Evolutionary conservation across 768 basidiomycete genomes (phyloP), one percentile per base, ranked within the genome.

Genomic region (Naematelia aurantialba): DNA sequence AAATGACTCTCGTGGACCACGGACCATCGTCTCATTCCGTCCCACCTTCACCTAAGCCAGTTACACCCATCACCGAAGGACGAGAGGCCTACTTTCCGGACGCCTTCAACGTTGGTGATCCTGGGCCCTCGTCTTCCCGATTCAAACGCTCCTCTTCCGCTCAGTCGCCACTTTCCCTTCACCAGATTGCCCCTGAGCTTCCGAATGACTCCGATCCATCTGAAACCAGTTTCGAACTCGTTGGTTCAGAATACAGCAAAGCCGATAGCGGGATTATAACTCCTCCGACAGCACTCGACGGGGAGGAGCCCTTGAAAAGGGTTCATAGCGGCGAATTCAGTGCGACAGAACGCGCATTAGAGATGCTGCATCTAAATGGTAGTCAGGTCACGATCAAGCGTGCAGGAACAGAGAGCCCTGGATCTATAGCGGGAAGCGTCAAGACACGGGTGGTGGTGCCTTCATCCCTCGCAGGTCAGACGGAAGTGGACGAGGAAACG

Each of bases 311-410:
- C 30, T 42, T 63, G n/a, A 45, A 66, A 58, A 47, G 55, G 45
- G 34, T 54, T 0, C 58, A 66, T 56, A 61, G 63, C 44, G 53
- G 59, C 22, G 63, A 66, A 51, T 65, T 56, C 54, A 70, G 71
- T 42, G 59, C 52, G 14, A 65, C 68, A 5, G 65, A 70, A 29
- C 56, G 63, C 30, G 57, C 51, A 1, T 45, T 74, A 13, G 67
- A 70, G 46, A 39, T 70, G 17, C 45, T 72, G 12, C 78, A 76
- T 59, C 62, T 65, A 1, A 76, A 75, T 55, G 63, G 55, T n/a
- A 74, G 73, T 51, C 72, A 79, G 51, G 62, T 71, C 30, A 79
- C 78, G 1, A 73, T 79, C 30, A 59, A 70, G 8, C 67, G 70
- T 56, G 29, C 56, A 1, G 68, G 54, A 0, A 57, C 55, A 13